Conservation (phyloP, 805 yeast genomes). For the Metschnikowia noctiluminum region DNA sequence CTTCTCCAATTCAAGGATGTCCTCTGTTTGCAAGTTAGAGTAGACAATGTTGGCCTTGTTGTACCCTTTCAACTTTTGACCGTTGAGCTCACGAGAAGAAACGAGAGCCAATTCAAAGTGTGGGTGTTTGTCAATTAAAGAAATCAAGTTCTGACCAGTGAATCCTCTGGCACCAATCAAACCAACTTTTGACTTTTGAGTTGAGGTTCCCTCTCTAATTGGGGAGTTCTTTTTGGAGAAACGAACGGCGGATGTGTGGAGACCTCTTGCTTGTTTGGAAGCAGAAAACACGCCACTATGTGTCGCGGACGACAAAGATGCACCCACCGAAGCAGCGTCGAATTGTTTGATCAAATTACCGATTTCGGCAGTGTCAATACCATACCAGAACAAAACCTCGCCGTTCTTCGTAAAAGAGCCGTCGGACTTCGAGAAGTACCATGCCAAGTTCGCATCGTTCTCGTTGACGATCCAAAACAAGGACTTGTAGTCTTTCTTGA, state of each 20-base stretch:
- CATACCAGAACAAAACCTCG: slow-evolving; percentile 91
- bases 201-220: slow-evolving; percentile 57
- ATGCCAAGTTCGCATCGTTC: slow-evolving; percentile 83
- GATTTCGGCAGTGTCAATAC: slow-evolving; percentile 64
- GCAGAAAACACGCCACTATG: slow-evolving; percentile 48
- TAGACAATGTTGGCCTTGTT: slow-evolving; percentile 75
- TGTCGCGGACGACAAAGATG: slow-evolving; percentile 35
- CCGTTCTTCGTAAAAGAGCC: slow-evolving; percentile 93
- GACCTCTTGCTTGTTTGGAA: slow-evolving; percentile 49
- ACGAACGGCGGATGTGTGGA: slow-evolving; percentile 19
- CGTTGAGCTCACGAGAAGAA: slow-evolving; percentile 91
- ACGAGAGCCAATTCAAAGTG: slow-evolving; percentile 86
- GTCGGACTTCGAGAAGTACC: slow-evolving; percentile 90
- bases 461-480: slow-evolving; percentile 90
- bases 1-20: slow-evolving; percentile 73
- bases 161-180: slow-evolving; percentile 98
- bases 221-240: slow-evolving; percentile 61
- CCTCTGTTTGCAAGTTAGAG: slow-evolving; percentile 84
- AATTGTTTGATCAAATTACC: slow-evolving; percentile 57
- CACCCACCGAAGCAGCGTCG: slow-evolving; percentile 33
- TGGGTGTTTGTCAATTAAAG: slow-evolving; percentile 84
- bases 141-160: slow-evolving; percentile 91
- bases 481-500: slow-evolving; percentile 66
- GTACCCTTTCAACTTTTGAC: slow-evolving; percentile 84
- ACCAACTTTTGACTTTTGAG: slow-evolving; percentile 69